Conservation (phyloP, 164 flowering plant species). For the Paratinospora sagittata region DNA sequence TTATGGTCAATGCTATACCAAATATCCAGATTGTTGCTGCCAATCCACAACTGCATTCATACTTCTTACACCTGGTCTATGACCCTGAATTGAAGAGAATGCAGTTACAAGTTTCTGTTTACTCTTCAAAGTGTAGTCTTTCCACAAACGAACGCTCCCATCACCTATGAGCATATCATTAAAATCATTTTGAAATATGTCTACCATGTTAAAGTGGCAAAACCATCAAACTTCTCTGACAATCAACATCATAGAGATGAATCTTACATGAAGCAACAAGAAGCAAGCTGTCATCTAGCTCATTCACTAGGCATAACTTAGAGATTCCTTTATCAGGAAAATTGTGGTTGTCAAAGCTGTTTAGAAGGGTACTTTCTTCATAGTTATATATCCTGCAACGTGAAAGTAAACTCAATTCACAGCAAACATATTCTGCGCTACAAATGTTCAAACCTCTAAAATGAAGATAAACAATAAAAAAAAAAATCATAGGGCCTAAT, state of each 20-base stretch:
- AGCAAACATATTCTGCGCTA: background rate
- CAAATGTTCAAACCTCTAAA: background rate
- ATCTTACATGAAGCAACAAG: conserved; percentile 91
- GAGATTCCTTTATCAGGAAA: conserved; percentile 86
- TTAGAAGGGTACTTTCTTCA: conserved; percentile 56
- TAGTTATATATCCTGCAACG: conserved; percentile 81
- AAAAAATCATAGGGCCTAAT: background rate
- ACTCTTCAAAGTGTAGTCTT: conserved; percentile 58
- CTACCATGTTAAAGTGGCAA: conserved; percentile 8
- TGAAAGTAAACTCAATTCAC: background rate
- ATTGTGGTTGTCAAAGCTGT: conserved; percentile 79
- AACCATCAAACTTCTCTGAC: conserved; percentile 13
- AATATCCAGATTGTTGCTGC: conserved; percentile 96
- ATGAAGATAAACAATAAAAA: background rate
- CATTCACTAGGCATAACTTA: conserved; percentile 86
- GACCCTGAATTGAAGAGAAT: conserved; percentile 86
- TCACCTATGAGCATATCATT: conserved; percentile 42
- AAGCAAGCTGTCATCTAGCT: conserved; percentile 92
- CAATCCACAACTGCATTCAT: conserved; percentile 92
- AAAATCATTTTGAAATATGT: background rate
- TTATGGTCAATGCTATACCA: conserved; percentile 36
- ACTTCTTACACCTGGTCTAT: conserved; percentile 64
- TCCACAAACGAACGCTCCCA: conserved; percentile 92
- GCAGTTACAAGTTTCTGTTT: conserved; percentile 88
- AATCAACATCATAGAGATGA: conserved; percentile 18